Percentiles rank a stretch among this genome's conserved stretches.
Conservation (phyloP, 2,329 filamentous ascomycete species). For the Colletotrichum spaethianum region DNA sequence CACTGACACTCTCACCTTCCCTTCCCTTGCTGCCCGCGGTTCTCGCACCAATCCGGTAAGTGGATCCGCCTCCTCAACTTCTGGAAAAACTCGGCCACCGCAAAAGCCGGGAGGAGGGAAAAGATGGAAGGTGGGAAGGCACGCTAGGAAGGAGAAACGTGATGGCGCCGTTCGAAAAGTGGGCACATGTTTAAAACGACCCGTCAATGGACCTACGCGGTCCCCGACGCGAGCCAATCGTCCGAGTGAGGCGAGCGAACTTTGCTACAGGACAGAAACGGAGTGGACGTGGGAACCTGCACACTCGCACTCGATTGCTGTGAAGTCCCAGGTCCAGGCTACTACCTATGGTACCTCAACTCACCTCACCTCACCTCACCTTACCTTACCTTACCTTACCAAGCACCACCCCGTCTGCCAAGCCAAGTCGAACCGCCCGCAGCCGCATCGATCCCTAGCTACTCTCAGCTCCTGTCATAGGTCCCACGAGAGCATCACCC, state of each 20-base stretch:
- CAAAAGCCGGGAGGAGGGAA: constrained; percentile 33
- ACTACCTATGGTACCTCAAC: neutral
- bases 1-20: neutral
- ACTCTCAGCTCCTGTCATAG: constrained; percentile 11
- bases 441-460: constrained; percentile 13
- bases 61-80: constrained; percentile 34
- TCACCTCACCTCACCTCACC: too few relatives aligned
- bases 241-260: constrained; percentile 39
- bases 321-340: neutral
- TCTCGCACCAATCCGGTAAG: constrained; percentile 22
- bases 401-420: neutral
- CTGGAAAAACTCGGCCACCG: constrained; percentile 40
- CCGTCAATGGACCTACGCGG: constrained; percentile 34
- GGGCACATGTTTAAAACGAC: constrained; percentile 22
- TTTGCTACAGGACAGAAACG: constrained; percentile 14
- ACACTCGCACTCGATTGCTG: constrained; percentile 14
- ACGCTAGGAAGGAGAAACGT: neutral
- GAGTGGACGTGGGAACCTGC: neutral
- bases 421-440: constrained; percentile 13
- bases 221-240: constrained; percentile 41
- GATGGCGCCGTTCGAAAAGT: constrained; percentile 39
- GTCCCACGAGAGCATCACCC: constrained; percentile 19
- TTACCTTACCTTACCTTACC: neutral
- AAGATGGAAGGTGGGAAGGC: constrained; percentile 14
- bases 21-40: constrained; percentile 1